phyloP scores from a whole-genome alignment of 805 yeast genomes.

The Myxozyma kluyveri region DNA sequence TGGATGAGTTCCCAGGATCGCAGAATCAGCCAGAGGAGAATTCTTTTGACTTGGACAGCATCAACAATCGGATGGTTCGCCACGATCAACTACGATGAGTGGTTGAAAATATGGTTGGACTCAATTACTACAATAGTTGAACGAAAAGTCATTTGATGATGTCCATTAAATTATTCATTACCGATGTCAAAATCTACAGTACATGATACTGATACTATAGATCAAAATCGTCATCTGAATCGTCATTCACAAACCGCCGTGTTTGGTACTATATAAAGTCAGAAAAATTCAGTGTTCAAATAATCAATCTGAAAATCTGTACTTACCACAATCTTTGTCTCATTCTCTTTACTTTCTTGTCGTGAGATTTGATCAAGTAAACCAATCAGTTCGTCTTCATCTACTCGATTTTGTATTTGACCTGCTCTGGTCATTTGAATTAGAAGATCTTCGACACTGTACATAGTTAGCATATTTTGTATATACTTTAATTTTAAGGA shows the following conservation, averaged over 20 bases:
- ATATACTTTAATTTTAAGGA: too few species aligned
- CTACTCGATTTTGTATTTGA: constrained; percentile 66
- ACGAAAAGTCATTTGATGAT: too few species aligned
- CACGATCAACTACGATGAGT: too few species aligned
- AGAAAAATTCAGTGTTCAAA: background rate
- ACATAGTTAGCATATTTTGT: background rate
- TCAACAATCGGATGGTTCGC: too few species aligned
- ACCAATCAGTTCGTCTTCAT: constrained; percentile 77
- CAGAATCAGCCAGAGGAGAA: too few species aligned
- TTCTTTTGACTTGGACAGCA: too few species aligned
- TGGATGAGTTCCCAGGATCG: too few species aligned
- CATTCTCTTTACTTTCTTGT: constrained; percentile 54
- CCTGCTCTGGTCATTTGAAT: constrained; percentile 73
- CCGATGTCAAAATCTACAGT: too few species aligned
- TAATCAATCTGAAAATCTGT: background rate
- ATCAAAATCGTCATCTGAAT: constrained; percentile 23
- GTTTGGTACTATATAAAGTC: constrained; percentile 22
- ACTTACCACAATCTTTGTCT: constrained; percentile 59
- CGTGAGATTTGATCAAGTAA: constrained; percentile 79
- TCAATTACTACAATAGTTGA: too few species aligned
- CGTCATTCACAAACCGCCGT: constrained; percentile 17
- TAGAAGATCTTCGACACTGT: constrained; percentile 72
- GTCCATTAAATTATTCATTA: too few species aligned
- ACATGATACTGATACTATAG: too few species aligned
- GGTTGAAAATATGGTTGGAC: too few species aligned